These are phyloP conservation scores for Angomonas deanei DNA, from an alignment of 208 protist genomes.

Conservation along the genomic window DNA sequence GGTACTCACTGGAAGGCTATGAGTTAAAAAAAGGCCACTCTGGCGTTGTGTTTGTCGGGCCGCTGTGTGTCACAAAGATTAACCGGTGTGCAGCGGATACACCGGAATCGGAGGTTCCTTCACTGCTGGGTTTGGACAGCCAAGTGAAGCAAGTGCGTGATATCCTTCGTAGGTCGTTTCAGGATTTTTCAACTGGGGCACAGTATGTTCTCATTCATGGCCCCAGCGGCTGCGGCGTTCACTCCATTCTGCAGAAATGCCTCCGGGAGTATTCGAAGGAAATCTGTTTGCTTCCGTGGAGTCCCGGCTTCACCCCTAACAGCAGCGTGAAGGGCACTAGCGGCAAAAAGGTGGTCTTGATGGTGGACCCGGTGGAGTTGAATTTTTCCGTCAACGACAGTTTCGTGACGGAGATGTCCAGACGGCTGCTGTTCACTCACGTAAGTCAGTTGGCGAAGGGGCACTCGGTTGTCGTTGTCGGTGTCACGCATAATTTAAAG, in stretches of 20 bases:
- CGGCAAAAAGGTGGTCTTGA: constrained; percentile 26
- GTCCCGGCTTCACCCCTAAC: constrained; percentile 11
- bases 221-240: constrained; percentile 48
- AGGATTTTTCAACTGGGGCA: no score
- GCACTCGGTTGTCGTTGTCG: background rate
- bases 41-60: constrained; percentile 46
- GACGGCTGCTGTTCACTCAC: constrained; percentile 13
- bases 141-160: constrained; percentile 18
- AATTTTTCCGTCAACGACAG: constrained; percentile 38
- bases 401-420: constrained; percentile 34
- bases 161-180: no score
- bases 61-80: constrained; percentile 41
- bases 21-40: constrained; percentile 38
- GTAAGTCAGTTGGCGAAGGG: background rate
- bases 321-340: constrained; percentile 1
- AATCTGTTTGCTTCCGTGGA: constrained; percentile 33
- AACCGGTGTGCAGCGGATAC: constrained; percentile 9
- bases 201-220: constrained; percentile 46
- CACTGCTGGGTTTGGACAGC: constrained; percentile 30
- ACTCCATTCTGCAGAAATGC: constrained; percentile 23
- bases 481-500: background rate
- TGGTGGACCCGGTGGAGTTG: constrained; percentile 26
- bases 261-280: constrained; percentile 4
- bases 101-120: background rate
- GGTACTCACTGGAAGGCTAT: constrained; percentile 43